Evolutionary conservation across 495 filamentous ascomycete species (phyloP), one percentile per base, ranked within the genome.

Genomic region (Penicillium crystallinum): DNA sequence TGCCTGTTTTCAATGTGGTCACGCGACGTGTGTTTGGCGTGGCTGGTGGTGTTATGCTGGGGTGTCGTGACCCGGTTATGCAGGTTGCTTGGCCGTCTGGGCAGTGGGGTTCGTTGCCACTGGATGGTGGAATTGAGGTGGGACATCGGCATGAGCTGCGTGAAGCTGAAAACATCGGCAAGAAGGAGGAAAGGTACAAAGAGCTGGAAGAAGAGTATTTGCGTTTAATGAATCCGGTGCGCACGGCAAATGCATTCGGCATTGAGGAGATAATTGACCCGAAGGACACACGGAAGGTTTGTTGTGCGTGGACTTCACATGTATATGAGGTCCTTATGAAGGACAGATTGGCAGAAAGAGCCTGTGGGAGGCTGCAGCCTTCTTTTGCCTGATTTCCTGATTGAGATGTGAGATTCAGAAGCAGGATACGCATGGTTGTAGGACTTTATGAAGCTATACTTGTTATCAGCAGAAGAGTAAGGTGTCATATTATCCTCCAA

Each of bases 231-330:
- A 85, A 83, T 51, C 82, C 82, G 0, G 79, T 84, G 31, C 67
- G 81, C 15, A 84, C 81, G 34, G 82, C 82, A 10, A 83, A 83
- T 67, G 74, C 79, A 6, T 85, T 85, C 60, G 81, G 81, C 0
- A 69, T 83, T 1, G 82, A 85, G 62, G 81, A 85, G 60, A 82
- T 84, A 19, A 79, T 84, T 50, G 82, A 84, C 60, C 82, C 82
- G 12, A 77, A 75, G 36, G 65, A 75, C 46, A 85, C 80, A 14
- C 63, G 82, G n/a, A 43, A 61, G 46, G 61, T 83, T 19, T 78
- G 78, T 35, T 73, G 68, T 43, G 67, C 72, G 25, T 84, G 81
- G 82, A 68, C 73, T 8, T 55, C 52, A 18, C 77, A 83, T 71
- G 68, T 81, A 5, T 85, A 84, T 61, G 67, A 75, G 44, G 63